Evolutionary conservation across 768 basidiomycete species (phyloP).

Genomic region (Saitozyma sp.): DNA sequence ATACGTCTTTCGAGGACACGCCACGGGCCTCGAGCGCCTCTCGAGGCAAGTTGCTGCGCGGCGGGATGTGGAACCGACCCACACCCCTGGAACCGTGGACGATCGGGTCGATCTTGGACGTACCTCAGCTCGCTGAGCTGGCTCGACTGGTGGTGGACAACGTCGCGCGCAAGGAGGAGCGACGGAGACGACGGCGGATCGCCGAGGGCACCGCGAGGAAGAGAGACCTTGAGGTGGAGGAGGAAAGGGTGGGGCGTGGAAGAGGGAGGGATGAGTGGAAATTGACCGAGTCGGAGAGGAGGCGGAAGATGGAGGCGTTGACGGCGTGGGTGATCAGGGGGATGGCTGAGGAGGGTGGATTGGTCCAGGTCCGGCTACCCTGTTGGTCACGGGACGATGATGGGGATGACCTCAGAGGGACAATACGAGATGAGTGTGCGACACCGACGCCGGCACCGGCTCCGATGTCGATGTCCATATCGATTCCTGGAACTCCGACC

Average conservation of each 20-base stretch:
- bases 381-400: neutral
- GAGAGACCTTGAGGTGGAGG: constrained; percentile 24
- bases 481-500: neutral
- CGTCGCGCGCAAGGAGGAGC: constrained; percentile 27
- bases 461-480: neutral
- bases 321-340: constrained; percentile 28
- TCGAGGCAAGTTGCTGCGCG: too few relatives aligned
- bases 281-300: constrained; percentile 10
- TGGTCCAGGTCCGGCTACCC: constrained; percentile 26
- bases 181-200: constrained; percentile 27
- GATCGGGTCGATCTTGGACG: constrained; percentile 17
- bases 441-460: too few relatives aligned
- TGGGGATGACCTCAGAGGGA: neutral
- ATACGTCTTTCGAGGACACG: neutral
- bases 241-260: constrained; percentile 5
- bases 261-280: constrained; percentile 14
- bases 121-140: constrained; percentile 25
- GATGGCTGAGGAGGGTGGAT: constrained; percentile 33
- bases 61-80: too few relatives aligned
- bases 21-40: neutral
- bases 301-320: constrained; percentile 20
- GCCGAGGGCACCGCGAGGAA: constrained; percentile 22
- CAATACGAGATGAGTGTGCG: neutral
- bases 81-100: constrained; percentile 18
- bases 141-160: constrained; percentile 32